These are phyloP conservation scores for Shiraia bambusicola DNA, from an alignment of 2,329 filamentous ascomycete genomes.

Conservation along the genomic window DNA sequence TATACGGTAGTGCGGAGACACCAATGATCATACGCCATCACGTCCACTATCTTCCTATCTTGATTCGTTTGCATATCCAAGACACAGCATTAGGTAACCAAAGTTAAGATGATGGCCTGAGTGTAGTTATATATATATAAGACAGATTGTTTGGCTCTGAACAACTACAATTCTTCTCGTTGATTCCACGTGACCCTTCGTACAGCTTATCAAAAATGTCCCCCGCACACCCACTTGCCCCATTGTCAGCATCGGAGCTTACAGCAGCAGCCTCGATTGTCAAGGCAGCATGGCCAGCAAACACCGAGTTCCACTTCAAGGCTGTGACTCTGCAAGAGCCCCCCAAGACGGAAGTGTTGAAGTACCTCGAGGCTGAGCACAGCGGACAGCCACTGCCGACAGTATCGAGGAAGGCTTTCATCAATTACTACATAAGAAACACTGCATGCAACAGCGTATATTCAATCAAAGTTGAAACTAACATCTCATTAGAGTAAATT, in stretches of 20 bases:
- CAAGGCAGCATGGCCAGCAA: constrained; percentile 56
- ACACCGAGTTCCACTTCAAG: constrained; percentile 63
- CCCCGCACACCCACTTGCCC: constrained; percentile 59
- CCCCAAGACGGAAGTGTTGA: constrained; percentile 58
- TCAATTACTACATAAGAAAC: constrained; percentile 61
- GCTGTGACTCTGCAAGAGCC: constrained; percentile 68
- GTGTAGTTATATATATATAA: not conserved
- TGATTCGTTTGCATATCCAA: constrained; percentile 8
- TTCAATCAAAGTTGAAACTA: constrained; percentile 1
- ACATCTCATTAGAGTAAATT: constrained; percentile 56
- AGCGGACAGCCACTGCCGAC: constrained; percentile 53
- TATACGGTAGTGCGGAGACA: constrained; percentile 14
- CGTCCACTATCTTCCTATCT: no score
- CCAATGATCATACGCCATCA: constrained; percentile 24
- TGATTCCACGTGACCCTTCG: not conserved
- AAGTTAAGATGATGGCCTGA: constrained; percentile 5
- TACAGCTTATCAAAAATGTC: constrained; percentile 16
- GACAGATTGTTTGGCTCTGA: not conserved
- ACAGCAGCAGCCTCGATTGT: constrained; percentile 53
- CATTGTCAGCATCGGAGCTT: constrained; percentile 61
- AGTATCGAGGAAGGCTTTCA: constrained; percentile 56
- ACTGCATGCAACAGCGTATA: constrained; percentile 53
- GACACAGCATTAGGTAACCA: constrained; percentile 7
- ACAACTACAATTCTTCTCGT: no score
- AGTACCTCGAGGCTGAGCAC: constrained; percentile 66